Conservation (phyloP, 225 moss, liverwort and hornwort species). For the Bryoerythrophyllum caledonicum region DNA sequence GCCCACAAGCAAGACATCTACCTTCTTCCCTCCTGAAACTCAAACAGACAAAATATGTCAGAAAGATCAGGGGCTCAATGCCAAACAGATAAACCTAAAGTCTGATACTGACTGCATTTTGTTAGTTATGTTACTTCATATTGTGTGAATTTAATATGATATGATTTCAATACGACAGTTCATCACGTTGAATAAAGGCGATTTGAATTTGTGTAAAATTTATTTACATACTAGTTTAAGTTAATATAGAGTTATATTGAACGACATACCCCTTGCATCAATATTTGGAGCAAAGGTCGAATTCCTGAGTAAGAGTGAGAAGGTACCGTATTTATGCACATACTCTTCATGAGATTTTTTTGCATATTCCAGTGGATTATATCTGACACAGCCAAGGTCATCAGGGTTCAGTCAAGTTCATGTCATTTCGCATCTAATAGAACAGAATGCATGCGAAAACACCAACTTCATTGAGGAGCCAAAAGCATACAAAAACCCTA, state of each 20-base stretch:
- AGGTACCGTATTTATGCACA: slow-evolving; percentile 53
- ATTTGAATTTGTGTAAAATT: no score
- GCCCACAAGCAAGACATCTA: slow-evolving; percentile 64
- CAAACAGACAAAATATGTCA: slow-evolving; percentile 1
- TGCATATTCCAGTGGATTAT: slow-evolving; percentile 63
- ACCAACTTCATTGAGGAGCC: background rate
- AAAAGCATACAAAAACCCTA: background rate
- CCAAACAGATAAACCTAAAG: no score
- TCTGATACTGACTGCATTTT: no score
- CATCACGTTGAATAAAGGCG: no score
- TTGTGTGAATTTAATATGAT: no score
- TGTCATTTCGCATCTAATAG: slow-evolving; percentile 3
- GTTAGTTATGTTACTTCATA: no score
- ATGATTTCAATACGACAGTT: no score
- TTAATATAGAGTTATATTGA: no score
- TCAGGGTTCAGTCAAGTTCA: slow-evolving; percentile 14
- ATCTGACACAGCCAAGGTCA: slow-evolving; percentile 38
- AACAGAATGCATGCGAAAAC: background rate
- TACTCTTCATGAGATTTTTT: slow-evolving; percentile 59
- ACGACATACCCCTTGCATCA: no score
- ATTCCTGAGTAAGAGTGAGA: background rate
- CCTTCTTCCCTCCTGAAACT: slow-evolving; percentile 57
- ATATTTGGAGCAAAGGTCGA: background rate
- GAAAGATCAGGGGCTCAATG: no score
- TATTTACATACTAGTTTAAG: no score